phyloP scores from a whole-genome alignment of 1,284 basidiomycete genomes.

The Apiotrichum siamense region DNA sequence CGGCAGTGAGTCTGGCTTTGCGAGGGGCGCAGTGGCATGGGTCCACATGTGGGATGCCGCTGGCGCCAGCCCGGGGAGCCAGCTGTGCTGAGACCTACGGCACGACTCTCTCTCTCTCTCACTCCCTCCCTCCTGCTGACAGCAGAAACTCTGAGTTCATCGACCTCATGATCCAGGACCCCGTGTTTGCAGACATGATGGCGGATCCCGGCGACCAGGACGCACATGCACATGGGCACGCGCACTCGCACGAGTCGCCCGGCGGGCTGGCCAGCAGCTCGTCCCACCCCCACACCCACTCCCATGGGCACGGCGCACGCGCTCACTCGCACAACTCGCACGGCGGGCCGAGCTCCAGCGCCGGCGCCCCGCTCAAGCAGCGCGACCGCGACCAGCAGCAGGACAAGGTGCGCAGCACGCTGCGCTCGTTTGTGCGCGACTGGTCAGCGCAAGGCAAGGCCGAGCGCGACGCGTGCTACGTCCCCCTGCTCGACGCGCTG shows the following conservation, averaged over 20 bases:
- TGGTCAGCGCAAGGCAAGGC: slow-evolving; percentile 73
- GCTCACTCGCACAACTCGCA: slow-evolving; percentile 14
- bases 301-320: neutral
- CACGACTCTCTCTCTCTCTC: no score
- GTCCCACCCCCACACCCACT: neutral
- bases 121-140: neutral
- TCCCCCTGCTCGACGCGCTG: slow-evolving; percentile 70
- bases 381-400: slow-evolving; percentile 29
- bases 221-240: slow-evolving; percentile 20
- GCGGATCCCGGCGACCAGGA: slow-evolving; percentile 12
- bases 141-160: slow-evolving; percentile 45
- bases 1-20: slow-evolving; percentile 29
- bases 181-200: slow-evolving; percentile 43
- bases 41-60: no score
- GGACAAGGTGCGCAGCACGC: slow-evolving; percentile 75
- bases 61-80: no score
- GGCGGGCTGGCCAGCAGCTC: neutral
- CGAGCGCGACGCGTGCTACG: slow-evolving; percentile 72
- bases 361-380: slow-evolving; percentile 15
- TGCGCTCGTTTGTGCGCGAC: slow-evolving; percentile 85
- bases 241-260: slow-evolving; percentile 15
- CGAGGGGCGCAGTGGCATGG: no score
- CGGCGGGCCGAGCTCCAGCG: slow-evolving; percentile 11
- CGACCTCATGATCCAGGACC: slow-evolving; percentile 44
- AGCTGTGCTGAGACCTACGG: no score